phyloP scores from a whole-genome alignment of 2,329 filamentous ascomycete species.

The Aspergillus eucalypticola region DNA sequence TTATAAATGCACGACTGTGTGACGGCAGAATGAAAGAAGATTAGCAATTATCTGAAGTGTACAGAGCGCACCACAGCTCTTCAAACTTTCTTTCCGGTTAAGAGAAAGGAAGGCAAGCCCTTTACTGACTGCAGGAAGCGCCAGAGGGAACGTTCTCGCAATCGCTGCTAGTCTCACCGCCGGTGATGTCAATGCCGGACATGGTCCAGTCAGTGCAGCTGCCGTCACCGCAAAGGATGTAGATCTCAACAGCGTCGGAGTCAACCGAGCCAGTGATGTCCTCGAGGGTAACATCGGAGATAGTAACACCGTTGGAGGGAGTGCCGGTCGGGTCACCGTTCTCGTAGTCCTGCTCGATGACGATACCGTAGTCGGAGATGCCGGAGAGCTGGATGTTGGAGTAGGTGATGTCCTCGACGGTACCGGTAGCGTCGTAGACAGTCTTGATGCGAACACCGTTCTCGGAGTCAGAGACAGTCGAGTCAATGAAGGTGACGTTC shows the following conservation, averaged over 20 bases:
- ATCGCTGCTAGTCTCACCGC: constrained; percentile 49
- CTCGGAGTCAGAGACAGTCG: constrained; percentile 52
- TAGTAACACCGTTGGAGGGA: constrained; percentile 43
- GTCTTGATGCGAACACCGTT: constrained; percentile 64
- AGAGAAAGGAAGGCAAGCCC: neutral
- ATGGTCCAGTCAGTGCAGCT: constrained; percentile 58
- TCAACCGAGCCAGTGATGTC: constrained; percentile 39
- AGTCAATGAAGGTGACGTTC: constrained; percentile 54
- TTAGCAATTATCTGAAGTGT: neutral
- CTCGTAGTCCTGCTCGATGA: constrained; percentile 62
- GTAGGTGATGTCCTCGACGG: constrained; percentile 56
- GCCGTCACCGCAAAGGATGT: constrained; percentile 58
- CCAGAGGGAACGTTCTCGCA: constrained; percentile 47
- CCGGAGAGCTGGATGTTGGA: constrained; percentile 52
- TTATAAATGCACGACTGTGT: neutral
- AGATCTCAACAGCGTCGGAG: constrained; percentile 44
- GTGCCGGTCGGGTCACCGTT: constrained; percentile 47
- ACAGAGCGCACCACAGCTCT: neutral
- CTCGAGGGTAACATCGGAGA: constrained; percentile 41
- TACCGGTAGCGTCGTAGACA: constrained; percentile 53
- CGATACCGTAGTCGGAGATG: constrained; percentile 50
- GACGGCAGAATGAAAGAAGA: neutral
- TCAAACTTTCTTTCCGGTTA: neutral
- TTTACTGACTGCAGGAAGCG: constrained; percentile 33
- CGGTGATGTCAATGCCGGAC: constrained; percentile 52